Evolutionary conservation across 306 rosid species (phyloP).

Genomic region (Malus orientalis): DNA sequence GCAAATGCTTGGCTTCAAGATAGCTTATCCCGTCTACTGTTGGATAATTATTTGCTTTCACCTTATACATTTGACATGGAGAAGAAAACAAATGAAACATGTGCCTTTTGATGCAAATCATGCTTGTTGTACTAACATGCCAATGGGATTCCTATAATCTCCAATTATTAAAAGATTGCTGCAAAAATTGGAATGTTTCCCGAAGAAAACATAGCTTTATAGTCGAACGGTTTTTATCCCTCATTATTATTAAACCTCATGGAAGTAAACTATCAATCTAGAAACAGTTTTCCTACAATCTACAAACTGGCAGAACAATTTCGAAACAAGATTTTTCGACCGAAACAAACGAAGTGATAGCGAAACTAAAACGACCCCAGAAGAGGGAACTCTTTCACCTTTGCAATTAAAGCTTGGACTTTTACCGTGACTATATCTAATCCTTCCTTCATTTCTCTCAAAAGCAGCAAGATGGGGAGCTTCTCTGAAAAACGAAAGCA

Average conservation of each 20-base stretch:
- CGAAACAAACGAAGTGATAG: neutral
- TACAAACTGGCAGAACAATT: neutral
- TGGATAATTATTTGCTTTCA: constrained; percentile 51
- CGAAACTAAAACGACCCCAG: neutral
- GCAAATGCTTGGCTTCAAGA: constrained; percentile 76
- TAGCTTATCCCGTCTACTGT: constrained; percentile 75
- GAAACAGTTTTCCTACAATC: neutral
- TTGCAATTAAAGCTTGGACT: constrained; percentile 60
- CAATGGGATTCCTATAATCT: neutral
- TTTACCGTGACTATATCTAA: constrained; percentile 50
- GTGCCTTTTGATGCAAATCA: neutral
- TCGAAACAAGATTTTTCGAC: neutral
- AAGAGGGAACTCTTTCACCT: constrained; percentile 28
- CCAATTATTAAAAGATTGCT: neutral
- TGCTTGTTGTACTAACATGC: neutral
- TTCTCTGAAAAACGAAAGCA: constrained; percentile 33
- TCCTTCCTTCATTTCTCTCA: constrained; percentile 86
- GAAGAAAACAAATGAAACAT: neutral
- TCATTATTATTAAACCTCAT: neutral
- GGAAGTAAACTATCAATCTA: neutral
- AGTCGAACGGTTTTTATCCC: neutral
- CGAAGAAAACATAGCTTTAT: neutral
- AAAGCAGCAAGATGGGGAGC: constrained; percentile 48
- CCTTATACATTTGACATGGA: constrained; percentile 21
- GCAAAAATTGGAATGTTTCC: neutral